Evolutionary conservation across 1,284 basidiomycete genomes (phyloP).

Genomic region (Puccinia polysora): DNA sequence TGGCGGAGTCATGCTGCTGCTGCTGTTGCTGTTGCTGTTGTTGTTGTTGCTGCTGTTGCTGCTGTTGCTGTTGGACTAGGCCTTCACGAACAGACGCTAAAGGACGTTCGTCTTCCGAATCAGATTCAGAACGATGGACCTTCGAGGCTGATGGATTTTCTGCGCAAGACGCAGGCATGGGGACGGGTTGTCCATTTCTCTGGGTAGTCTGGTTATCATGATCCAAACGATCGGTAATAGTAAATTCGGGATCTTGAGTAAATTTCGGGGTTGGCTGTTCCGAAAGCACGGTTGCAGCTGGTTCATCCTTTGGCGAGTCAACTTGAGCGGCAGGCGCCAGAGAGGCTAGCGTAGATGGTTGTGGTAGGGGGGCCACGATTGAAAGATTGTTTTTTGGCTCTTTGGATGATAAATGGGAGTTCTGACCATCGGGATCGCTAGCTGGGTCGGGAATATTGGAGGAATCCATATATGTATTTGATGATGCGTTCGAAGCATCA

Average conservation of each 20-base stretch:
- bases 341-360: background rate
- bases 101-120: slow-evolving; percentile 40
- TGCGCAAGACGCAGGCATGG: background rate
- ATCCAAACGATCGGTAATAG: background rate
- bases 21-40: slow-evolving; percentile 4
- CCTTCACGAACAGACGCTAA: slow-evolving; percentile 36
- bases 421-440: too few species aligned
- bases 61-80: slow-evolving; percentile 33
- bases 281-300: background rate
- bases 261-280: background rate
- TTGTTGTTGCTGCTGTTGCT: slow-evolving; percentile 12
- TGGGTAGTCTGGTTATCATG: background rate
- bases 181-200: slow-evolving; percentile 3
- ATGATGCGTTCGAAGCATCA: too few species aligned
- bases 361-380: background rate
- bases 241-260: background rate
- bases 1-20: background rate
- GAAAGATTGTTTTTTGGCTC: background rate
- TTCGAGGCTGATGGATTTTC: slow-evolving; percentile 1
- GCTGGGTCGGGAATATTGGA: too few species aligned
- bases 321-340: background rate
- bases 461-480: too few species aligned
- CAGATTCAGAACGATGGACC: slow-evolving; percentile 8
- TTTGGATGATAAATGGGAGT: background rate
- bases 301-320: too few species aligned